Base-by-base conservation (phyloP, 192 early-diverging fungal species). In the Jimgerdemannia flammicorona region DNA sequence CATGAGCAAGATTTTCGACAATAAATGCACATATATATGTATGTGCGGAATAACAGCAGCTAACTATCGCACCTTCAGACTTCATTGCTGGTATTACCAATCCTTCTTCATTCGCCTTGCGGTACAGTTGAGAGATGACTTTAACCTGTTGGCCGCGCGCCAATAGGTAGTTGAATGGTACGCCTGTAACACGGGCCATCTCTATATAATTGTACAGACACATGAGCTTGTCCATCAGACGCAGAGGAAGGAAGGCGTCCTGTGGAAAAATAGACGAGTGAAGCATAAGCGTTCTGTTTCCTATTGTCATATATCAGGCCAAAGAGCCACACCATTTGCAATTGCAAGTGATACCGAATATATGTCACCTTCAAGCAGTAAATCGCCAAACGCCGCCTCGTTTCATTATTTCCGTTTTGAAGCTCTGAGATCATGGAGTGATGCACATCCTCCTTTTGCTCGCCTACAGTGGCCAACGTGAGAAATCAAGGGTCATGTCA, bases 381-480 rank as follows among this genome's bases (percentile, higher is more conserved):
- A 63, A 99, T 89, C 0, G 98, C 98, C 42, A 99, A 82, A 59
- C 98, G 92, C 65, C 97, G 87, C 6, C 98, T 90, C 0, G 98
- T 98, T 79, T 99, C 98, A 40, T 91, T 88, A 78, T 93, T 98
- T 65, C 95, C 96, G 75, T 98, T 97, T 76, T 99, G 98, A 29
- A 99, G 83, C 72, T 98, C 98, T 2, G 95, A 94, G 86, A 99
- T 99, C 63, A 99, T 98, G 4, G 97, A 98, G 77, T 99, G 94
- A 74, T 97, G 97, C 4, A 99, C 98, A 75, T 99, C 98, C 80
- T 99, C 98, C 80, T 99, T 99, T 87, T 99, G 98, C n/a, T 17
- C 14, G 66, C 66, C 59, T 3, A 40, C 67, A 64, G 73, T 72
- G 54, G 29, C 29, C 14, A 8, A n/a, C 43, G 19, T 14, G 29